Base-by-base conservation (phyloP, 2,329 filamentous ascomycete species). In the Dothistroma pini region DNA sequence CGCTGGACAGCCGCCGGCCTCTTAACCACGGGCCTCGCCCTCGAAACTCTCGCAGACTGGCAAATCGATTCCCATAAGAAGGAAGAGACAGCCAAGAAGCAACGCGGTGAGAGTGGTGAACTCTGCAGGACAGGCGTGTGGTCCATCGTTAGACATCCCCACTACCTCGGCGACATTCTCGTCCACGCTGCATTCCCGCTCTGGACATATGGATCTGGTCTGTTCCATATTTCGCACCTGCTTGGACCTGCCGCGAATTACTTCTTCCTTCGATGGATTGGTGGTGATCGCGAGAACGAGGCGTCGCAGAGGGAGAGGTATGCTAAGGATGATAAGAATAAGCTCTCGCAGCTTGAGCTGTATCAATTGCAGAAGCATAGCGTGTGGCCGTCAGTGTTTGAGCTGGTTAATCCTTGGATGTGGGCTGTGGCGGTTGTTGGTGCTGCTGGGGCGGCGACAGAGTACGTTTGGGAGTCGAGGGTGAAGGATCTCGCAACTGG, bases 121-220 rank as follows among this genome's bases (percentile, higher is more conserved):
- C 77, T 81, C 63, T 53, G 57, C n/a, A 78, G 80, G 14, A 78
- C 83, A n/a, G 84, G 84, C 12, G 84, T 87, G 32, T 86, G 83
- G 83, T 84, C 82, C 66, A 78, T 86, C 34, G 83, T 86, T 29
- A 75, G 85, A 54, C 84, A 86, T 73, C 84, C 84, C 0, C 86
- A 86, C 74, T 86, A 86, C 68, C 80, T 86, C n/a, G 84, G 84
- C 1, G 84, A 86, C 59, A 77, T 81, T 2, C 76, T 87, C 4
- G 78, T 84, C 10, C 85, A 87, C 67, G 68, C 83, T 52, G 85
- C 84, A 0, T 86, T 86, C 76, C 81, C 83, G 1, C 70, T 86
- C 8, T 77, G 84, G 61, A 78, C 86, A 2, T 84, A 82, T 69
- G 78, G 81, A 19, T 81, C 80, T 10, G 82, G 81, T 56, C 78